Base-by-base conservation (phyloP, 495 filamentous ascomycete species). In the Aspergillus sclerotioniger region DNA sequence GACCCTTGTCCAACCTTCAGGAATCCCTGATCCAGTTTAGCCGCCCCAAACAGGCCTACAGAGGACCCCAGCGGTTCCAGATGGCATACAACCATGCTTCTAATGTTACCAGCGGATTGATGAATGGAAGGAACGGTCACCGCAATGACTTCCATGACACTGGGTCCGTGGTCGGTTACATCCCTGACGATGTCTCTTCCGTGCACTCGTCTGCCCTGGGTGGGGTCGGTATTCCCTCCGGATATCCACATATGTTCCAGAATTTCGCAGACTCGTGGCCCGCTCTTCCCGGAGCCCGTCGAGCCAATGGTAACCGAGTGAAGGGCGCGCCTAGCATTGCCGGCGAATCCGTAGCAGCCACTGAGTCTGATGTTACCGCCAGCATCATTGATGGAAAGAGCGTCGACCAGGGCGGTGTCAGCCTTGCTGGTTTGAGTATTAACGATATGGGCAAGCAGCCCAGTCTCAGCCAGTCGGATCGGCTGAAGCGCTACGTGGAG, bases 121-220 rank as follows among this genome's bases (percentile, higher is more conserved):
- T 72, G 51, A 81, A 80, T 52, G 76, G 79, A 35, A 76, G 80
- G 52, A 80, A 78, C 54, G 79, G 81, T 44, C 67, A 73, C 29
- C 81, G 79, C 37, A 84, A 87, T 17, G 92, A 96, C 54, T 93
- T 89, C 62, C 85, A 83, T 39, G 93, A 96, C 62, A 86, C 87
- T 32, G 89, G 90, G 19, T 97, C 92, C 20, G 87, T 97, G 62
- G 80, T 97, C 61, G 87, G 89, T 17, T 98, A 95, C 65, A 97
- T 99, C 54, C 92, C 94, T 0, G 94, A 99, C 67, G 94, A 99
- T 71, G 91, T 97, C 20, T 96, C 92, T 28, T 96, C 91, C 1
- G 88, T 98, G 35, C 92, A 99, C 69, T 93, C 92, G 41, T 95
- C 91, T 19, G 89, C 93, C 9, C 80, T 97, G 32, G 90, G 90